Percentiles rank a stretch among this genome's conserved stretches.
phyloP scores from a whole-genome alignment of 768 basidiomycete genomes.

The Naganishia antarctica region DNA sequence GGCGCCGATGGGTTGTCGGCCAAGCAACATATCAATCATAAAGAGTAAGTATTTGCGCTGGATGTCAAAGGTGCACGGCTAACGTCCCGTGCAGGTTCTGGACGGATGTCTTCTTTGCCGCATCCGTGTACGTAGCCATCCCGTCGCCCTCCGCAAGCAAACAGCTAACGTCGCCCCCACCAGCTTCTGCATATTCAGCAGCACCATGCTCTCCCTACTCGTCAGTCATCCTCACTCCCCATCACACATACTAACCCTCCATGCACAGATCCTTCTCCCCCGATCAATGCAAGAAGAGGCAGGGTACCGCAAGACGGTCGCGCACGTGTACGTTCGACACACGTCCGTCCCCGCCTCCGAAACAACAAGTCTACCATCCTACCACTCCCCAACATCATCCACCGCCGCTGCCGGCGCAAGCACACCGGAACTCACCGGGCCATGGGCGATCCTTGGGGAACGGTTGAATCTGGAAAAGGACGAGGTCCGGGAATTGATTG shows the following conservation, averaged over 20 bases:
- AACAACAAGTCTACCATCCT: constrained; percentile 3
- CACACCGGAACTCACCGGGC: not conserved
- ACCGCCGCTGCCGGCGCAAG: not conserved
- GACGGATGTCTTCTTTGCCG: constrained; percentile 6
- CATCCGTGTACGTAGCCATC: constrained; percentile 18
- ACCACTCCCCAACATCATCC: not conserved
- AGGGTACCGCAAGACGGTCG: constrained; percentile 12
- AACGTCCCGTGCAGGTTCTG: constrained; percentile 18
- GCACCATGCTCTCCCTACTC: constrained; percentile 36
- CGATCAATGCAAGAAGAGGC: constrained; percentile 30
- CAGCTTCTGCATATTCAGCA: constrained; percentile 34
- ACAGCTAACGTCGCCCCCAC: no score
- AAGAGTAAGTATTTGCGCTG: constrained; percentile 32
- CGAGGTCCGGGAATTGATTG: constrained; percentile 27
- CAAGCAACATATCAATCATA: constrained; percentile 31
- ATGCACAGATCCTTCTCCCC: constrained; percentile 38
- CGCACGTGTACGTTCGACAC: constrained; percentile 33
- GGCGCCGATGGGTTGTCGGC: constrained; percentile 35
- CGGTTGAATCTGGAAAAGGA: constrained; percentile 33
- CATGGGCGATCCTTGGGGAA: constrained; percentile 37
- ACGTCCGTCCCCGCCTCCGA: constrained; percentile 2
- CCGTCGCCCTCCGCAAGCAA: no score
- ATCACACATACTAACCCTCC: not conserved
- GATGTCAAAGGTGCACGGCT: no score
- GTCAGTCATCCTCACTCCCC: constrained; percentile 27